Base-by-base conservation (phyloP, 1,139 yeast genomes). In the Arxiozyma telluris region DNA sequence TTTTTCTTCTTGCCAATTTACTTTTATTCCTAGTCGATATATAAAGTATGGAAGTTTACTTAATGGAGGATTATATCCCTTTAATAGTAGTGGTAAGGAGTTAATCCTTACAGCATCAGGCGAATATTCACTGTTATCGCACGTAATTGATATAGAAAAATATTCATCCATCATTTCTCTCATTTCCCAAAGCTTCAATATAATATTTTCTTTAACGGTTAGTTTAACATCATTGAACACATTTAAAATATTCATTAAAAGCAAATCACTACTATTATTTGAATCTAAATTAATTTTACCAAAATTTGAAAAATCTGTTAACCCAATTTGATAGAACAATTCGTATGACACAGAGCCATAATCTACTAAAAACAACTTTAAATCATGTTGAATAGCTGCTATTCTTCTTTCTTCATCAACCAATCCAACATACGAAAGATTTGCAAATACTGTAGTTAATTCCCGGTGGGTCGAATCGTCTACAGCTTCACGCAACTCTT, bases 321-420 rank as follows among this genome's bases (percentile, higher is more conserved):
- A 71, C 0, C 86, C 89, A 9, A 86, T 71, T 63, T 94, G 98
- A 66, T 90, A 93, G 64, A 86, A 90, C 54, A 89, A 74, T 58
- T 87, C 91, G 57, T 73, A 71, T 39, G 84, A 73, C 1, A 89
- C 67, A 0, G 87, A 76, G 0, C 86, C 89, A 67, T 90, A 93
- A 67, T 93, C 97, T 44, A 94, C 82, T 22, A 93, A 70, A 64
- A 79, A 86, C 41, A 93, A 73, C 55, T 82, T 81, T 12, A 91
- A 85, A 58, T 86, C 96, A 64, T 83, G 80, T 65, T 94, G 99
- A 52, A 93, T 76, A 25, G 96, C 87, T 18, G 87, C 83, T 20
- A 93, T 71, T 44, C 98, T 73, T 58, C 81, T 78, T 4, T 69
- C 65, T 27, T 78, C 79, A 66, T 91, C 98, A 1, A 88, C 93